Conservation (phyloP, 768 basidiomycete species). For the Termitomyces eurrhizus region DNA sequence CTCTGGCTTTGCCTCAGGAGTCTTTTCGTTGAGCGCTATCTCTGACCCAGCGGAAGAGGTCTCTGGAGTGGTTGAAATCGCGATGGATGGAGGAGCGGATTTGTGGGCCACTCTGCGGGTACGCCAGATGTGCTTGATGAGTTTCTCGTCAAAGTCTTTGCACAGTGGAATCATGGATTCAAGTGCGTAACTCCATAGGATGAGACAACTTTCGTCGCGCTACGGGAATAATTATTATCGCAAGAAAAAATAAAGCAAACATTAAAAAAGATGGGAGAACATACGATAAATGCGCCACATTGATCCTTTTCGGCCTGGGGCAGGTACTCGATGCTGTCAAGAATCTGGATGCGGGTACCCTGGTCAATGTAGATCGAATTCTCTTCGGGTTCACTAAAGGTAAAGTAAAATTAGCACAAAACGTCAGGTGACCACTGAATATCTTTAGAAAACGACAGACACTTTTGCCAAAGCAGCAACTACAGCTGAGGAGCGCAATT, state of each 20-base stretch:
- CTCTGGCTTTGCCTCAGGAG: conserved; percentile 18
- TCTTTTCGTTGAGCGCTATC: conserved; percentile 34
- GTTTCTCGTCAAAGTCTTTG: conserved; percentile 70
- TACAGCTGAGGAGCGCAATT: conserved; percentile 70
- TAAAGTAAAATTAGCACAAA: conserved; percentile 1
- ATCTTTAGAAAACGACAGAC: conserved; percentile 35
- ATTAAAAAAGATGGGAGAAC: conserved; percentile 12
- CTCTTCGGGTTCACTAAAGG: conserved; percentile 44
- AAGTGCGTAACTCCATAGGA: conserved; percentile 79
- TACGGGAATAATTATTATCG: conserved; percentile 12
- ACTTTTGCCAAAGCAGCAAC: conserved; percentile 69
- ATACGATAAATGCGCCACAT: conserved; percentile 75
- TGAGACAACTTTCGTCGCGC: conserved; percentile 73
- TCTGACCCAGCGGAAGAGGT: conserved; percentile 18
- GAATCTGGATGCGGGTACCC: conserved; percentile 82
- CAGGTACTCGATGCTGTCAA: conserved; percentile 62
- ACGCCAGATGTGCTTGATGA: conserved; percentile 81
- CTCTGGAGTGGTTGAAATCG: neutral
- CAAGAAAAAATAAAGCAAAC: neutral
- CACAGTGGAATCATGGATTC: conserved; percentile 64
- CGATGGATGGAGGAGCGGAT: conserved; percentile 11
- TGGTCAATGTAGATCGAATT: conserved; percentile 66
- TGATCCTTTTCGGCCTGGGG: conserved; percentile 85
- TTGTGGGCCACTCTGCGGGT: conserved; percentile 30
- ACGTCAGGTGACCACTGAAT: neutral